A percentile compares a stretch with the other conserved stretches of the same genome.
These are phyloP conservation scores for Teratosphaeria gauchensis DNA, from an alignment of 2,329 filamentous ascomycete species.

Conservation along the genomic window DNA sequence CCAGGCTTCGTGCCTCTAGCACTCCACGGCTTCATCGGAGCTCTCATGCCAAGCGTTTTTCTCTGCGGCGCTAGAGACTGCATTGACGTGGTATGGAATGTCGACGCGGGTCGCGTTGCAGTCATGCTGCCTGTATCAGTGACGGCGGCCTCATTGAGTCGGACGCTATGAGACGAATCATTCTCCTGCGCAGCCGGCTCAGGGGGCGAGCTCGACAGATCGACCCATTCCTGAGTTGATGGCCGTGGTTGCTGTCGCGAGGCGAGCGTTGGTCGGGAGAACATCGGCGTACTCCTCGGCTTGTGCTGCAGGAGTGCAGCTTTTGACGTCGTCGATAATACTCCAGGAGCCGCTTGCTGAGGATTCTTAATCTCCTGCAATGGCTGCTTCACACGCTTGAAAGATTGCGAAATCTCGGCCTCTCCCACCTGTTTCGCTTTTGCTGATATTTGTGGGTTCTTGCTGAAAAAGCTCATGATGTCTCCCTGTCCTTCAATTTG, in stretches of 20 bases:
- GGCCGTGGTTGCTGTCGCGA: neutral
- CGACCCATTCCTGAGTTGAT: constrained; percentile 35
- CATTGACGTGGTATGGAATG: constrained; percentile 37
- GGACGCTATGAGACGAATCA: too few relatives aligned
- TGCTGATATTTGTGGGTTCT: neutral
- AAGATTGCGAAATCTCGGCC: neutral
- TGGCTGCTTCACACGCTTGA: neutral
- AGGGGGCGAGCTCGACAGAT: constrained; percentile 35
- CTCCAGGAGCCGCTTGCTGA: neutral
- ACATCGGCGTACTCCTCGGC: constrained; percentile 20
- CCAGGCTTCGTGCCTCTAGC: constrained; percentile 8
- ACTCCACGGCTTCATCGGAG: constrained; percentile 43
- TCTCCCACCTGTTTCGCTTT: neutral
- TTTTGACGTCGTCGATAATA: neutral
- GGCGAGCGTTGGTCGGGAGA: neutral
- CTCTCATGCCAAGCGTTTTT: constrained; percentile 42
- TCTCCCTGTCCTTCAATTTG: constrained; percentile 40
- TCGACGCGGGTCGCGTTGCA: constrained; percentile 20
- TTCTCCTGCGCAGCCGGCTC: constrained; percentile 21
- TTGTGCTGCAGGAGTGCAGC: constrained; percentile 9
- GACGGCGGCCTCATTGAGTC: neutral
- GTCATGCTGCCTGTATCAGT: neutral
- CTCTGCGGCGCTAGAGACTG: constrained; percentile 24
- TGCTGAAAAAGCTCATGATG: constrained; percentile 44
- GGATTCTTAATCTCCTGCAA: neutral